These are phyloP conservation scores for Reutealis trisperma DNA, from an alignment of 345 rosid species.

Conservation along the genomic window DNA sequence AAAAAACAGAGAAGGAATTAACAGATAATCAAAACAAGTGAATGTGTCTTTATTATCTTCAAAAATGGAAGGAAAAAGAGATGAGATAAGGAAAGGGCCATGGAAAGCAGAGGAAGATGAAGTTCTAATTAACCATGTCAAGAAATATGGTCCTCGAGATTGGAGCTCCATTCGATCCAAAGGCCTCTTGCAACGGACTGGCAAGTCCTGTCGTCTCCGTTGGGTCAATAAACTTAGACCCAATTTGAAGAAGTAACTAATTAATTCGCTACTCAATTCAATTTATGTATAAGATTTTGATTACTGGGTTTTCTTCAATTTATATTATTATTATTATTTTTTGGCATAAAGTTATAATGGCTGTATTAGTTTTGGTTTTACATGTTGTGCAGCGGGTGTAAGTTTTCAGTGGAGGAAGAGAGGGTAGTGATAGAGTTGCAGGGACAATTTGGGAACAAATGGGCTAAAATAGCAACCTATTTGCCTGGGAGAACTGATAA, in stretches of 20 bases:
- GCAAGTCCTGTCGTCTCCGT: constrained; percentile 96
- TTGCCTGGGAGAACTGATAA: constrained; percentile 85
- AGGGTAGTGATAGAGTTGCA: constrained; percentile 87
- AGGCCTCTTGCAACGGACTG: constrained; percentile 81
- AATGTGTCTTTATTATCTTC: not conserved
- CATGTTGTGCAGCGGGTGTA: constrained; percentile 62
- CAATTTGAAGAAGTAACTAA: constrained; percentile 67
- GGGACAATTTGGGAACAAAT: constrained; percentile 79
- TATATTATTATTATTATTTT: not conserved
- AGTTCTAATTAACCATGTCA: constrained; percentile 70
- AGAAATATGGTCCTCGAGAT: constrained; percentile 77
- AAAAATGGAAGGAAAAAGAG: constrained; percentile 46
- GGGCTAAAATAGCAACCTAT: constrained; percentile 92
- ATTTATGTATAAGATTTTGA: not conserved
- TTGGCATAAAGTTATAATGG: not conserved
- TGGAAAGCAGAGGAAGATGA: constrained; percentile 95
- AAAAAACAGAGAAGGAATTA: not conserved
- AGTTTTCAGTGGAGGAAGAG: constrained; percentile 87
- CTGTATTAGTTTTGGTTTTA: not conserved
- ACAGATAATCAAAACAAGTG: no score
- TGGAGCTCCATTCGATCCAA: constrained; percentile 99
- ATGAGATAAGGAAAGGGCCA: constrained; percentile 78
- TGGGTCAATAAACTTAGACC: constrained; percentile 98
- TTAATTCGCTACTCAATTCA: not conserved
- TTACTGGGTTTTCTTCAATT: not conserved